phyloP scores from a whole-genome alignment of 306 rosid species.

The Inga laurina region DNA sequence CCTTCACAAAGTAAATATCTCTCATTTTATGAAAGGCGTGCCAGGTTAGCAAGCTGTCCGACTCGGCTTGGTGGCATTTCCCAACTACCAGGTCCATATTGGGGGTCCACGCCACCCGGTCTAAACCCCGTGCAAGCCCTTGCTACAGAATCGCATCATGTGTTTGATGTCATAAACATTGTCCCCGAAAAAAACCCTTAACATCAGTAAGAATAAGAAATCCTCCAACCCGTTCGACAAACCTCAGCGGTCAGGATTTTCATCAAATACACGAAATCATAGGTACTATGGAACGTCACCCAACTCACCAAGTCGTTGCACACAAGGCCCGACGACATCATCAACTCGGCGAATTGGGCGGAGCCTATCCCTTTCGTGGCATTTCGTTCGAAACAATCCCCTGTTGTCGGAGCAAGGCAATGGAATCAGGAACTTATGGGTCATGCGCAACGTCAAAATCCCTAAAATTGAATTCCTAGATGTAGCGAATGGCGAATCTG shows the following conservation, averaged over 20 bases:
- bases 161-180: conserved; percentile 72
- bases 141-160: conserved; percentile 69
- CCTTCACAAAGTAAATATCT: conserved; percentile 50
- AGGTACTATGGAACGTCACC: conserved; percentile 82
- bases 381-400: conserved; percentile 62
- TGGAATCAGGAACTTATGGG: conserved; percentile 53
- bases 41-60: conserved; percentile 80
- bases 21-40: conserved; percentile 70
- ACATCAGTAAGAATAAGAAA: conserved; percentile 22
- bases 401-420: conserved; percentile 63
- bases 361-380: conserved; percentile 47
- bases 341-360: conserved; percentile 42
- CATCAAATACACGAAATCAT: conserved; percentile 71
- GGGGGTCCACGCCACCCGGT: conserved; percentile 63
- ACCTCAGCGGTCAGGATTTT: conserved; percentile 50
- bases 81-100: conserved; percentile 74
- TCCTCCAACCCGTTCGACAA: conserved; percentile 47
- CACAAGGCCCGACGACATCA: conserved; percentile 69
- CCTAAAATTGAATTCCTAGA: conserved; percentile 76
- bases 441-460: conserved; percentile 63
- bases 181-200: conserved; percentile 66
- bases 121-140: conserved; percentile 62
- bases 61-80: conserved; percentile 82
- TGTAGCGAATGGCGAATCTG: conserved; percentile 37
- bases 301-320: conserved; percentile 60